Evolutionary conservation across 192 early-diverging fungal species (phyloP).

Genomic region (Funneliformis mosseae): DNA sequence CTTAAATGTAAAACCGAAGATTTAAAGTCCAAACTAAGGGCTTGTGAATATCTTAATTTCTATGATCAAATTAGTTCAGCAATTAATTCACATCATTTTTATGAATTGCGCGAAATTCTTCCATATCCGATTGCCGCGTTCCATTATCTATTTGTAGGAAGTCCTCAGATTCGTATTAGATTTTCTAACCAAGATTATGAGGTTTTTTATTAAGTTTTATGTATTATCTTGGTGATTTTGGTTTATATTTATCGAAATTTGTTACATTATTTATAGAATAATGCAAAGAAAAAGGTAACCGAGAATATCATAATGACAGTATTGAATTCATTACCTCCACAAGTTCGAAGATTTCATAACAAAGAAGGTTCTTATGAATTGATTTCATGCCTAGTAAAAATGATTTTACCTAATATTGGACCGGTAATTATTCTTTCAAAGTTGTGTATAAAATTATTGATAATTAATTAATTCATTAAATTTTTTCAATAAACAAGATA

Average conservation of each 20-base stretch:
- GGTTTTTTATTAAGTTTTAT: slow-evolving; percentile 40
- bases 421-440: slow-evolving; percentile 57
- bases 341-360: slow-evolving; percentile 53
- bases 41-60: slow-evolving; percentile 79
- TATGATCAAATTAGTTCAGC: slow-evolving; percentile 72
- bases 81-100: slow-evolving; percentile 50
- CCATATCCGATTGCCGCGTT: slow-evolving; percentile 73
- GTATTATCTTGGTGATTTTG: slow-evolving; percentile 12
- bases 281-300: slow-evolving; percentile 52
- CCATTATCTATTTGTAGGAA: slow-evolving; percentile 80
- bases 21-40: slow-evolving; percentile 65
- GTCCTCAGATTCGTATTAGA: slow-evolving; percentile 58
- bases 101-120: slow-evolving; percentile 65
- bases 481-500: slow-evolving; percentile 46
- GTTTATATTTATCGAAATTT: not conserved
- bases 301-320: slow-evolving; percentile 58
- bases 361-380: slow-evolving; percentile 57
- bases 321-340: slow-evolving; percentile 49
- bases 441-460: slow-evolving; percentile 36
- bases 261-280: slow-evolving; percentile 37
- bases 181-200: slow-evolving; percentile 83
- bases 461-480: slow-evolving; percentile 37
- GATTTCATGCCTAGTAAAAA: slow-evolving; percentile 66
- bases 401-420: slow-evolving; percentile 76
- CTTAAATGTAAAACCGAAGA: slow-evolving; percentile 79